phyloP scores from a whole-genome alignment of 306 rosid genomes.

The Clitoria ternatea region DNA sequence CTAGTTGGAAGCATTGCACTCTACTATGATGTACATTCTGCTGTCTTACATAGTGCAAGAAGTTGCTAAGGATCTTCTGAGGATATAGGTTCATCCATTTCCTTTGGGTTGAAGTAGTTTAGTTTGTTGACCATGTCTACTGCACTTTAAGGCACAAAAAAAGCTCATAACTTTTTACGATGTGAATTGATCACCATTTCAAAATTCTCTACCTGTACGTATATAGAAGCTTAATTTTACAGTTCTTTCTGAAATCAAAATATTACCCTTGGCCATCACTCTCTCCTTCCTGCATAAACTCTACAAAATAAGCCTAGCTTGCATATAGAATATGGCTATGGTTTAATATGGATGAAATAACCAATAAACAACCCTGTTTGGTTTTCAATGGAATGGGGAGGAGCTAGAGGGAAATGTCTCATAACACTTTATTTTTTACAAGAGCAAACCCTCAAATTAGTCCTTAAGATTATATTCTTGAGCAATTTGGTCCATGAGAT shows the following conservation, averaged over 20 bases:
- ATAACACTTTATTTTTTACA: too few relatives aligned
- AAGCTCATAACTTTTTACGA: too few relatives aligned
- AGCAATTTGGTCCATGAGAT: too few relatives aligned
- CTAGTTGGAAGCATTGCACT: background rate
- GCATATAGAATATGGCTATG: background rate
- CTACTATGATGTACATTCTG: background rate
- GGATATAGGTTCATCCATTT: background rate
- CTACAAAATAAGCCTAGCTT: background rate
- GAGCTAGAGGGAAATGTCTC: background rate
- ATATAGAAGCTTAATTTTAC: too few relatives aligned
- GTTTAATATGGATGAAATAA: background rate
- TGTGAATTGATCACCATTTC: too few relatives aligned
- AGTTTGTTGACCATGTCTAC: too few relatives aligned
- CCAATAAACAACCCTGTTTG: background rate
- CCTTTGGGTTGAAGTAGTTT: background rate
- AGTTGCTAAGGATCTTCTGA: background rate
- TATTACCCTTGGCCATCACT: background rate
- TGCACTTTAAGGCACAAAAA: too few relatives aligned
- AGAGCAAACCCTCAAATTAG: too few relatives aligned
- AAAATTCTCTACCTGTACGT: too few relatives aligned
- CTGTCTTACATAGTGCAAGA: background rate
- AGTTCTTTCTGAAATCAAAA: too few relatives aligned
- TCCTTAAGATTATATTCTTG: too few relatives aligned
- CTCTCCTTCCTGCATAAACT: background rate
- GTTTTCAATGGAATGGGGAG: background rate